A percentile compares a stretch with the other conserved stretches of the same genome.
These are phyloP conservation scores for Ophiostoma perfectum DNA, from an alignment of 2,329 filamentous ascomycete genomes.

Conservation along the genomic window DNA sequence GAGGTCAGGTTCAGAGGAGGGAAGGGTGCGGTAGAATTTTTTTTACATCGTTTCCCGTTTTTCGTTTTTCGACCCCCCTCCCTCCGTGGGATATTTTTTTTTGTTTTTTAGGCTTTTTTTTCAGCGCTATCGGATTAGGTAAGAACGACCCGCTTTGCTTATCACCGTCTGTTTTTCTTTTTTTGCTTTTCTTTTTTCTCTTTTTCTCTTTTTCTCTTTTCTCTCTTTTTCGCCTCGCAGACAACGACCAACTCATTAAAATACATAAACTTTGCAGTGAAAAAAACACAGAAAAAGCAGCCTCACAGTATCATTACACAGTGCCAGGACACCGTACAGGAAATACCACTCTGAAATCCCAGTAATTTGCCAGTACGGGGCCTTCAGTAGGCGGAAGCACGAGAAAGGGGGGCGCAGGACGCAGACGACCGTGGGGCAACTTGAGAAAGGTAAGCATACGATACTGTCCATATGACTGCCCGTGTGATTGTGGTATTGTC, in stretches of 20 bases:
- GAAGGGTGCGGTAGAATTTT: constrained; percentile 9
- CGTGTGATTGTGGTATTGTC: too few relatives aligned
- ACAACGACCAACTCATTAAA: too few relatives aligned
- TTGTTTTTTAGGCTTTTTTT: not conserved
- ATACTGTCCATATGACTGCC: too few relatives aligned
- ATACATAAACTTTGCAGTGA: too few relatives aligned
- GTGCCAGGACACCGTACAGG: too few relatives aligned
- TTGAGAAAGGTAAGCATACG: too few relatives aligned
- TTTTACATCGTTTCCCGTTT: constrained; percentile 11
- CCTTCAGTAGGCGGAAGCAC: not conserved
- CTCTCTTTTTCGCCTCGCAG: too few relatives aligned
- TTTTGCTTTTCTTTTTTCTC: not conserved
- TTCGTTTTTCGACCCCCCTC: not conserved
- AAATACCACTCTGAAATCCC: not conserved
- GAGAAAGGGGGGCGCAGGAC: not conserved
- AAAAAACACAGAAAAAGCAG: not conserved
- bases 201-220: too few relatives aligned
- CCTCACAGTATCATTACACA: too few relatives aligned
- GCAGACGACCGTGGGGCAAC: too few relatives aligned
- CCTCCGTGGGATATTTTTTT: constrained; percentile 12
- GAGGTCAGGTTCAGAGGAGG: constrained; percentile 1
- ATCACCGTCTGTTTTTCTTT: not conserved
- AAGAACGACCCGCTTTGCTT: not conserved
- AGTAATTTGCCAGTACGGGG: not conserved
- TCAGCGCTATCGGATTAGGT: constrained; percentile 10